Base-by-base conservation (phyloP, 176 grass and related monocot genomes). In the Saccharum spontaneum region DNA sequence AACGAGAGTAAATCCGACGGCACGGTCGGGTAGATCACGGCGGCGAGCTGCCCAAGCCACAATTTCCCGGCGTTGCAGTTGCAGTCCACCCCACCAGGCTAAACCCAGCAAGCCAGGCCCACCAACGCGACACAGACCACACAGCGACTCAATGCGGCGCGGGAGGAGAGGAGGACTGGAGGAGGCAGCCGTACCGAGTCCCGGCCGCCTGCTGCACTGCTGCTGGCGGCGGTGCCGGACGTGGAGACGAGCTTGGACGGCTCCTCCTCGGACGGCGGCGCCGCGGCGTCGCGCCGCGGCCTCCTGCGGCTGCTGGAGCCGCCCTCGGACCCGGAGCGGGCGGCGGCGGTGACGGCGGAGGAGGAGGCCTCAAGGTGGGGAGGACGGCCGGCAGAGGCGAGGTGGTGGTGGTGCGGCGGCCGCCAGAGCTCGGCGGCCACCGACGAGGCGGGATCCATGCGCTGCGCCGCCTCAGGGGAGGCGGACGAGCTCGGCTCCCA, bases 181-280 rank as follows among this genome's bases (percentile, higher is more conserved):
- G n/a, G 34, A 23, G 34, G 7, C n/a, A 39, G 41, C 16, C 49
- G 34, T 80, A 94, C 92, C 81, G 68, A 81, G 41, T 65, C 87
- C 67, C 67, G 45, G 57, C 66, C 80, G 30, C 76, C 84, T 6
- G 38, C 46, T 0, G 14, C 14, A 11, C 34, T 24, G 67, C 31
- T 66, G 39, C 38, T 34, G 81, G 23, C 38, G 52, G 44, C 73
- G 24, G 69, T 7, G 24, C 72, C 63, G 28, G 84, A 86, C 59
- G 87, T 91, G 66, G 92, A 91, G 13, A 73, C 89, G 71, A 89
- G 67, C 87, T 72, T 94, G 55, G 87, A 87, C 38, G 84, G 85
- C 36, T 87, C 89, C 38, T 91, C 89, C 81, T 85, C 89, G 7
- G 83, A 3, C 31, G 79, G 31, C 7, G 36, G 41, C 10, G 67